phyloP scores from a whole-genome alignment of 2,329 filamentous ascomycete species.

The Neofusicoccum parvum region DNA sequence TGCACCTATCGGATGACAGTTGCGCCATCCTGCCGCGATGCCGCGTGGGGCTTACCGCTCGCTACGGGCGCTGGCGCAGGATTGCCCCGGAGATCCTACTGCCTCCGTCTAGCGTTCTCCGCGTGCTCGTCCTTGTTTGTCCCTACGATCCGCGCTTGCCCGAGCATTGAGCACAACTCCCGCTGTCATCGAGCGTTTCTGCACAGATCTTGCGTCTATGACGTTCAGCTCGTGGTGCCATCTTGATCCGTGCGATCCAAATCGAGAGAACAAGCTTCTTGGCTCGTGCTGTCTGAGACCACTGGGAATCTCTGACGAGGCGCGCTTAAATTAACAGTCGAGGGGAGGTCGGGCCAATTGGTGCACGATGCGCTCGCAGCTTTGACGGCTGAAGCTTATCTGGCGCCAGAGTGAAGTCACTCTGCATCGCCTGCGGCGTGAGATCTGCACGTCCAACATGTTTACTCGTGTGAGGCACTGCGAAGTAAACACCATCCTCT shows the following conservation, averaged over 20 bases:
- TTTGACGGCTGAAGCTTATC: background rate
- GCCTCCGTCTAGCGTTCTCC: background rate
- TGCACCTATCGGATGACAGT: conserved; percentile 7
- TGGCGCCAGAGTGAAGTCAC: background rate
- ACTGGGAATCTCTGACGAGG: background rate
- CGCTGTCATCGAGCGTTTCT: background rate
- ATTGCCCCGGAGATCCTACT: background rate
- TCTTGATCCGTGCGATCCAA: background rate
- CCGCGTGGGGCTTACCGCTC: conserved; percentile 2
- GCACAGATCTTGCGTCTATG: background rate
- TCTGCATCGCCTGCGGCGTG: background rate
- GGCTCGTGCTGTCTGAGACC: background rate
- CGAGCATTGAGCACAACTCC: background rate
- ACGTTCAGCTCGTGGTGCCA: background rate
- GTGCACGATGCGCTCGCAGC: background rate
- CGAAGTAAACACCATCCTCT: background rate
- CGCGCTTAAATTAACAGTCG: background rate
- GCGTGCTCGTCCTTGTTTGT: background rate
- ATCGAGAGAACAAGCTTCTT: background rate
- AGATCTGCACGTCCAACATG: background rate
- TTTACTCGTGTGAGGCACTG: background rate
- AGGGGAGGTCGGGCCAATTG: background rate
- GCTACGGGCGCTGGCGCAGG: background rate
- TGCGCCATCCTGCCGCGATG: background rate
- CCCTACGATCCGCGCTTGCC: background rate